Percentiles rank a stretch among this genome's conserved stretches.
Conservation (phyloP, 2,329 filamentous ascomycete genomes). For the Colletotrichum tanaceti region DNA sequence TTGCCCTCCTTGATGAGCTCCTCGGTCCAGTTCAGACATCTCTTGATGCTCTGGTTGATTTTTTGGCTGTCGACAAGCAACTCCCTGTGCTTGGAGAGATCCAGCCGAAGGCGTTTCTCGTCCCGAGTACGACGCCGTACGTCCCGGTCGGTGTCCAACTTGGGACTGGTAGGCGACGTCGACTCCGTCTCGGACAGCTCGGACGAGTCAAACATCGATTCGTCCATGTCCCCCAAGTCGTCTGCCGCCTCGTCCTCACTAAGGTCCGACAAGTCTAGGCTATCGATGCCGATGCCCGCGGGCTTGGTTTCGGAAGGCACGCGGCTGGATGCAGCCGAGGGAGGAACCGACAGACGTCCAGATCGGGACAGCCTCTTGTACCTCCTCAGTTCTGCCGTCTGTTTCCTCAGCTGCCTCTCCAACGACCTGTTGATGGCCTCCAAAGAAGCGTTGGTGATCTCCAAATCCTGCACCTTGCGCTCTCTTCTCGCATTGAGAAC, state of each 20-base stretch:
- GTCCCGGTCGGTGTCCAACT: conserved; percentile 53
- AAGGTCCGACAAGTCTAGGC: conserved; percentile 62
- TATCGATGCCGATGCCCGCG: conserved; percentile 57
- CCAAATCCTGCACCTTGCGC: conserved; percentile 93
- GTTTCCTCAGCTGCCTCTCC: conserved; percentile 90
- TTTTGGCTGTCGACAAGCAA: conserved; percentile 90
- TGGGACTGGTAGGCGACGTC: conserved; percentile 51
- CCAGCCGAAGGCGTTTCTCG: conserved; percentile 83
- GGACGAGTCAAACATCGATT: conserved; percentile 50
- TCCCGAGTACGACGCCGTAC: conserved; percentile 74
- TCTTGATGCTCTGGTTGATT: conserved; percentile 93
- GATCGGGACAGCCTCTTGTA: conserved; percentile 88
- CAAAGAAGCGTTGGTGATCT: conserved; percentile 95
- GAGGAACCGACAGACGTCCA: conserved; percentile 73
- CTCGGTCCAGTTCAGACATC: conserved; percentile 90
- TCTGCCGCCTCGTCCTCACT: conserved; percentile 60
- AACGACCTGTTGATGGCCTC: conserved; percentile 94
- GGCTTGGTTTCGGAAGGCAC: conserved; percentile 57
- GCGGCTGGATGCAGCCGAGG: conserved; percentile 56
- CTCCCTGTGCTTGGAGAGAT: conserved; percentile 89
- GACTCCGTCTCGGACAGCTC: conserved; percentile 57
- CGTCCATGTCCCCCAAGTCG: conserved; percentile 58
- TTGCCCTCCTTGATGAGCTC: conserved; percentile 88
- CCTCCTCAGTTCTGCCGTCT: conserved; percentile 86
- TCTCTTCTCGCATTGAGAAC: conserved; percentile 91